These are phyloP conservation scores for Aspergillus carbonarius DNA, from an alignment of 2,329 filamentous ascomycete genomes.

Conservation along the genomic window DNA sequence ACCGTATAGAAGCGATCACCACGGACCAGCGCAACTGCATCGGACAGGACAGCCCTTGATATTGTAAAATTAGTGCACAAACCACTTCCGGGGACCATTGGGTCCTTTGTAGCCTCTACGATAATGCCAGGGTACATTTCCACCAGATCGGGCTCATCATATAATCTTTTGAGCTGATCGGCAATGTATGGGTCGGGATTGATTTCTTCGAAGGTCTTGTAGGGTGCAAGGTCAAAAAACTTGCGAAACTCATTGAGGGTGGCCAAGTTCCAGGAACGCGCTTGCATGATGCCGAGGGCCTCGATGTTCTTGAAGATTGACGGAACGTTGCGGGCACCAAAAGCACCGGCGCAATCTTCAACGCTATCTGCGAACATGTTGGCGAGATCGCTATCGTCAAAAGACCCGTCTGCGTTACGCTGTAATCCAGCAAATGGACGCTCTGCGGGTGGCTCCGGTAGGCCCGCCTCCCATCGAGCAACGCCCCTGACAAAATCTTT, in stretches of 20 bases:
- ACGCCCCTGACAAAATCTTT: constrained; percentile 43
- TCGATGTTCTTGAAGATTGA: constrained; percentile 61
- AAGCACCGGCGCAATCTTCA: constrained; percentile 60
- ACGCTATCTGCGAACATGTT: constrained; percentile 58
- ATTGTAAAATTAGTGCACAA: constrained; percentile 51
- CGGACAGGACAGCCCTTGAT: constrained; percentile 45
- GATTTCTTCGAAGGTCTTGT: constrained; percentile 54
- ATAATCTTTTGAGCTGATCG: constrained; percentile 46
- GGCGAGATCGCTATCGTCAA: constrained; percentile 59
- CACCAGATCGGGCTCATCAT: constrained; percentile 53
- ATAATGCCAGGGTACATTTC: constrained; percentile 61
- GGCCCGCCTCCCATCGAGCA: constrained; percentile 41
- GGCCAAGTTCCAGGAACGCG: constrained; percentile 60
- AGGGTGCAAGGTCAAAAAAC: constrained; percentile 52
- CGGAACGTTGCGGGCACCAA: constrained; percentile 61
- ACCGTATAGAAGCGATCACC: constrained; percentile 50
- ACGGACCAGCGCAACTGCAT: constrained; percentile 48
- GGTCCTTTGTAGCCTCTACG: constrained; percentile 56
- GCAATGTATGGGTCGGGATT: constrained; percentile 52
- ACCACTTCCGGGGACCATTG: constrained; percentile 50
- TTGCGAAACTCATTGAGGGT: constrained; percentile 59
- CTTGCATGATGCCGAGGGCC: constrained; percentile 62
- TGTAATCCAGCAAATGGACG: constrained; percentile 53
- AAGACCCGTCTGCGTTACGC: constrained; percentile 52
- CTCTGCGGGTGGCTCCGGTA: constrained; percentile 46